Evolutionary conservation across 148 eudicot genomes (phyloP), one percentile per base, ranked within the genome.

Genomic region (Spergularia marina): DNA sequence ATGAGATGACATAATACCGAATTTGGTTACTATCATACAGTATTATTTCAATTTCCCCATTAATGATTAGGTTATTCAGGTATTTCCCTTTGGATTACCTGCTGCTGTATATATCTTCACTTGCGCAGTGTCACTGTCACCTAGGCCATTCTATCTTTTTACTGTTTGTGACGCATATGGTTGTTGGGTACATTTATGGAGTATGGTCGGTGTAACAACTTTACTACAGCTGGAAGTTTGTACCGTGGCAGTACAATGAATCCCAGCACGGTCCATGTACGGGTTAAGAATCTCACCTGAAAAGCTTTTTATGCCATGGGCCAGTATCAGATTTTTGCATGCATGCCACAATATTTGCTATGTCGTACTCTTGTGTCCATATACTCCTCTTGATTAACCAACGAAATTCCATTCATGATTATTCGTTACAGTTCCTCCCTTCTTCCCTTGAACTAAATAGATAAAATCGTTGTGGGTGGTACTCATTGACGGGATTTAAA

Each of bases 201-300:
- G 54, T n/a, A 51, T 71, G 18, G 73, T 65, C 61, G 44, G 80
- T 52, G 53, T 68, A 78, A 73, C 81, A 79, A 73, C 68, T 67
- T 56, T 30, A 67, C 18, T 36, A 68, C 77, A 73, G 67, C 77
- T 79, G 70, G 49, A 72, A 66, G 51, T 12, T 23, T 34, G 74
- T 47, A 73, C 73, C 59, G 8, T 67, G 25, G 12, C 30, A 66
- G 81, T 73, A 79, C 81, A 44, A 56, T 49, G 64, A 47, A 73
- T 73, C 58, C 73, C 10, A 66, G 54, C 67, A 78, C 53, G 55
- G 65, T 63, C 16, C 55, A 63, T 57, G 81, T 73, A 73, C 71
- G 81, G 81, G 1, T 53, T 54, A 44, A 56, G 77, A 78, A 73
- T 78, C 57, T 44, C 44, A 71, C 44, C 62, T 54, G 53, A 65